These are phyloP conservation scores for Oidium heveae DNA, from an alignment of 2,329 filamentous ascomycete genomes.

Conservation along the genomic window DNA sequence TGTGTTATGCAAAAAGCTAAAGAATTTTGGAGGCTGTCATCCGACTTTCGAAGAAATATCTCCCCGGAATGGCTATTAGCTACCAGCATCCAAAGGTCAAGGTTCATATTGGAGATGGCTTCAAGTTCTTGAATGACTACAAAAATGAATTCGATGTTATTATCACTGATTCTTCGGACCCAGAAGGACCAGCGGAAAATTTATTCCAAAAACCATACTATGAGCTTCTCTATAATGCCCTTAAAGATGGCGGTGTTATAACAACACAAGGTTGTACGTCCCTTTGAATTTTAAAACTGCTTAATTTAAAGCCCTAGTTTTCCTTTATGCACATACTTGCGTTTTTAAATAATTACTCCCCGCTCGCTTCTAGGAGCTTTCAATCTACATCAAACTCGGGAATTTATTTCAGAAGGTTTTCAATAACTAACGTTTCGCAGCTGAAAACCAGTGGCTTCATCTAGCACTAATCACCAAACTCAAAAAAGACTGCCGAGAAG, in stretches of 20 bases:
- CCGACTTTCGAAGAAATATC: conserved; percentile 92
- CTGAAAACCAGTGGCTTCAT: conserved; percentile 99
- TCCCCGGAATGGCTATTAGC: conserved; percentile 78
- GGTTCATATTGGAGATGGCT: conserved; percentile 85
- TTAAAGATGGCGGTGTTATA: conserved; percentile 90
- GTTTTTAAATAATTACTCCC: too few species aligned
- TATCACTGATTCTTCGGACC: conserved; percentile 96
- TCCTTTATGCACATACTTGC: not conserved
- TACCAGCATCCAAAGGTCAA: conserved; percentile 87
- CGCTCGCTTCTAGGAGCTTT: too few species aligned
- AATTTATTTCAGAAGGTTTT: not conserved
- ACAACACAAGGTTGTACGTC: conserved; percentile 99
- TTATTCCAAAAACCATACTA: conserved; percentile 99
- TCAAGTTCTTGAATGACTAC: conserved; percentile 93
- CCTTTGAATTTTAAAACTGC: conserved; percentile 25
- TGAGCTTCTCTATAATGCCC: conserved; percentile 68
- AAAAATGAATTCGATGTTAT: conserved; percentile 98
- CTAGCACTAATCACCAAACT: conserved; percentile 78
- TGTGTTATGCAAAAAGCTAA: not conserved
- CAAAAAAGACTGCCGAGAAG: conserved; percentile 87
- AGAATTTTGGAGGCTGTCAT: conserved; percentile 47
- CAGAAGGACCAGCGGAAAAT: conserved; percentile 83
- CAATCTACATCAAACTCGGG: not conserved
- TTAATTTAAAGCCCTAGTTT: not conserved
- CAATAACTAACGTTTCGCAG: conserved; percentile 21